phyloP scores from a whole-genome alignment of 2,329 filamentous ascomycete genomes.

The Trichocomaceae sp. region DNA sequence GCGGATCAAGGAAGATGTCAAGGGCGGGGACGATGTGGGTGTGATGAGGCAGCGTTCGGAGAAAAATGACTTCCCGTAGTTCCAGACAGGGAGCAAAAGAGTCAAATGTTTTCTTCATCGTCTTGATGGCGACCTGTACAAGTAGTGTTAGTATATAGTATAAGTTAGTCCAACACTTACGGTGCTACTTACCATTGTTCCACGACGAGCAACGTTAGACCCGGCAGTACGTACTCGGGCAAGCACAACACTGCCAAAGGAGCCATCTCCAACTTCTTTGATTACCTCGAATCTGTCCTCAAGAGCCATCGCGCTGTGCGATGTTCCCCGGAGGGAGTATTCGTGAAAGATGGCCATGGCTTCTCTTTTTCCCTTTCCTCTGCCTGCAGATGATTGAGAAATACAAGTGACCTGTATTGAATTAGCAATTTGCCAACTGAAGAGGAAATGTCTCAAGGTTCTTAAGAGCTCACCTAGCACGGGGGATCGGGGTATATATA shows the following conservation, averaged over 20 bases:
- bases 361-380: conserved; percentile 28
- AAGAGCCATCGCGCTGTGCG: conserved; percentile 52
- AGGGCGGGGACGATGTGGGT: conserved; percentile 92
- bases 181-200: conserved; percentile 66
- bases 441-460: background rate
- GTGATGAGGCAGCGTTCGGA: conserved; percentile 80
- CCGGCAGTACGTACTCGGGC: conserved; percentile 88
- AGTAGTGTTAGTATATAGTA: too few species aligned
- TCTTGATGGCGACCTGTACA: conserved; percentile 89
- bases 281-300: conserved; percentile 95
- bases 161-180: too few species aligned
- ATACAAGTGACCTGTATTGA: conserved; percentile 4
- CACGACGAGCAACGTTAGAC: conserved; percentile 77
- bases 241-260: conserved; percentile 91
- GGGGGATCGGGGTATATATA: conserved; percentile 2
- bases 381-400: conserved; percentile 36
- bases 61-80: conserved; percentile 92
- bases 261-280: conserved; percentile 98
- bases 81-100: conserved; percentile 85
- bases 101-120: conserved; percentile 99
- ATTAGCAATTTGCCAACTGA: conserved; percentile 2
- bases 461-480: background rate
- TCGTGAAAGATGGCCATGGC: conserved; percentile 75
- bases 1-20: conserved; percentile 96
- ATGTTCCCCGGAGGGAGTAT: conserved; percentile 60